These are phyloP conservation scores for Ophiosphaerella korrae DNA, from an alignment of 2,329 filamentous ascomycete species.

Conservation along the genomic window DNA sequence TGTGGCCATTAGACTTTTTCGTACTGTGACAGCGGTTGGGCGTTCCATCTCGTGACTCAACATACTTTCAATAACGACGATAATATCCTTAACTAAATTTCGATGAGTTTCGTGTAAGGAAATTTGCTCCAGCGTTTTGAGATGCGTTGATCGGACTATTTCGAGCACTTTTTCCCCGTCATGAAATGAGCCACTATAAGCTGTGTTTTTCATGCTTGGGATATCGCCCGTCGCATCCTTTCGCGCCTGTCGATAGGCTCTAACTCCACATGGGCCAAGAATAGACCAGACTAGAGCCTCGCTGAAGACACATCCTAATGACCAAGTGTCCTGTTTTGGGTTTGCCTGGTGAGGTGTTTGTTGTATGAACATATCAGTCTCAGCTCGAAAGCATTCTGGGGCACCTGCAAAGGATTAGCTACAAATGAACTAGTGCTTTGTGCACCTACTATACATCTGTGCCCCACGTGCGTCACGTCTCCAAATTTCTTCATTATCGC, in stretches of 20 bases:
- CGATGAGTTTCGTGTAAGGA: too few species aligned
- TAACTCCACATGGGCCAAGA: slow-evolving; percentile 12
- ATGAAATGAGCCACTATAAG: slow-evolving; percentile 26
- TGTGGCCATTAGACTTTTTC: too few species aligned
- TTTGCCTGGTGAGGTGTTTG: slow-evolving; percentile 13
- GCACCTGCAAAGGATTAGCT: slow-evolving; percentile 12
- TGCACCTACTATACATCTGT: slow-evolving; percentile 43
- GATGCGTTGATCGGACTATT: slow-evolving; percentile 11
- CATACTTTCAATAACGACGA: slow-evolving; percentile 11
- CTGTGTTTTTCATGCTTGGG: neutral
- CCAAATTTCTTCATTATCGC: neutral
- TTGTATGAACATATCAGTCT: slow-evolving; percentile 2
- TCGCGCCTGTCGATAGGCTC: slow-evolving; percentile 13
- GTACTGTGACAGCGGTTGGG: too few species aligned
- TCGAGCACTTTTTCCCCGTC: slow-evolving; percentile 13
- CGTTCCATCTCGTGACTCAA: too few species aligned
- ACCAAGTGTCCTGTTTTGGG: slow-evolving; percentile 49
- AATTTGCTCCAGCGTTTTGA: neutral
- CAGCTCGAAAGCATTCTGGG: slow-evolving; percentile 22
- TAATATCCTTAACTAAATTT: neutral
- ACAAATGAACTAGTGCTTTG: too few species aligned
- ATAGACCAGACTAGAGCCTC: slow-evolving; percentile 28
- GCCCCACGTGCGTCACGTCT: slow-evolving; percentile 36
- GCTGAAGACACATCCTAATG: slow-evolving; percentile 33
- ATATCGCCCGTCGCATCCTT: slow-evolving; percentile 1